Evolutionary conservation across 2,329 filamentous ascomycete species (phyloP).

Genomic region (Claviceps maximensis): DNA sequence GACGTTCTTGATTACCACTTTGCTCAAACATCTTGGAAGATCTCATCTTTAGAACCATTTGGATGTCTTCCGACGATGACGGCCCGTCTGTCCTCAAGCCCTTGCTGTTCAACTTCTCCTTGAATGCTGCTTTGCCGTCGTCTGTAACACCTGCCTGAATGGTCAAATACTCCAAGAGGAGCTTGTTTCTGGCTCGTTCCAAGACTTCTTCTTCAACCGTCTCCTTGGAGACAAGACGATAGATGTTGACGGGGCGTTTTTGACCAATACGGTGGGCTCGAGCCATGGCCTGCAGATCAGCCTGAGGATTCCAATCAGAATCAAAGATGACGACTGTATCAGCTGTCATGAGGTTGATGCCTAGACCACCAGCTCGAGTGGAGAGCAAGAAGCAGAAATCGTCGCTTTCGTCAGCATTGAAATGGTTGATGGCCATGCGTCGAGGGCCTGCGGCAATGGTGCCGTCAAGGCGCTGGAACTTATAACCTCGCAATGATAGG

Average conservation of each 20-base stretch:
- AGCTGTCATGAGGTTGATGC: constrained; percentile 97
- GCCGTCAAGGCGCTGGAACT: constrained; percentile 88
- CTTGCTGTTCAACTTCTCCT: constrained; percentile 66
- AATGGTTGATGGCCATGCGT: constrained; percentile 92
- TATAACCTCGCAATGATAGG: constrained; percentile 80
- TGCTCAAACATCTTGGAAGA: constrained; percentile 99
- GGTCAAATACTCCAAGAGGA: constrained; percentile 91
- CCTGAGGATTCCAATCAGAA: constrained; percentile 98
- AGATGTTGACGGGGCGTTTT: constrained; percentile 90
- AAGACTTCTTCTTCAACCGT: constrained; percentile 97
- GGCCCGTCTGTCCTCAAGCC: constrained; percentile 64
- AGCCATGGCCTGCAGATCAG: constrained; percentile 96
- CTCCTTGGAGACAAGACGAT: constrained; percentile 92
- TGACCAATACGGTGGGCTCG: constrained; percentile 96
- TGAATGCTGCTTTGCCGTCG: constrained; percentile 71
- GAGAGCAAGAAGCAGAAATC: constrained; percentile 96
- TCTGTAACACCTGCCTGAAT: constrained; percentile 96
- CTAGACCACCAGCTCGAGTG: constrained; percentile 89
- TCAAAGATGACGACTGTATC: constrained; percentile 97
- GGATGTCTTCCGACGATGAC: constrained; percentile 86
- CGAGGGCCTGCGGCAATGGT: constrained; percentile 82
- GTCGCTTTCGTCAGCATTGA: constrained; percentile 89
- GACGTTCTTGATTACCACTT: constrained; percentile 86
- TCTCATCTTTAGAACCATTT: constrained; percentile 88
- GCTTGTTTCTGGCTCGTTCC: constrained; percentile 91